phyloP scores from a whole-genome alignment of 352 stramenopile species.

The Phytophthora sansomeana region DNA sequence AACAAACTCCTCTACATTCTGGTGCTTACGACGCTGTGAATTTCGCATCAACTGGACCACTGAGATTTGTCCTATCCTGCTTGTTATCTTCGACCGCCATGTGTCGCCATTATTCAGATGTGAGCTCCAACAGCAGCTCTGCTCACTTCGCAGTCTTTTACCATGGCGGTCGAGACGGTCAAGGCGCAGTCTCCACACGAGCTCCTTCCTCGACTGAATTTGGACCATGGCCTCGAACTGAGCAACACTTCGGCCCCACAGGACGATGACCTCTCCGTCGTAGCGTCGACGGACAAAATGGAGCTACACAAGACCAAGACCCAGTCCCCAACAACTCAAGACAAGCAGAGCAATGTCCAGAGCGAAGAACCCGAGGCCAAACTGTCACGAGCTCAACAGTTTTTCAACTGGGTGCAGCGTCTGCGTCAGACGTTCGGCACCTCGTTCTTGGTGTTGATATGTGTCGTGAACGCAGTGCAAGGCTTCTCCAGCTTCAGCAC shows the following conservation, averaged over 20 bases:
- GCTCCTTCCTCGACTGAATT: slow-evolving; percentile 30
- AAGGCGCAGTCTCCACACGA: slow-evolving; percentile 17
- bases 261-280: not conserved
- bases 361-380: slow-evolving; percentile 9
- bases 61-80: slow-evolving; percentile 27
- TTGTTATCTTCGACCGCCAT: slow-evolving; percentile 32
- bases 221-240: slow-evolving; percentile 22
- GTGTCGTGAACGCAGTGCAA: slow-evolving; percentile 94
- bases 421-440: slow-evolving; percentile 75
- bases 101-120: slow-evolving; percentile 5
- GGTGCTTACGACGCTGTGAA: too few relatives aligned
- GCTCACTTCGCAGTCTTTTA: slow-evolving; percentile 12
- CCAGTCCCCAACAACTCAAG: slow-evolving; percentile 5
- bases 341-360: not conserved
- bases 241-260: not conserved
- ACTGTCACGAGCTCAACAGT: slow-evolving; percentile 44
- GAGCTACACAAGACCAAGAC: slow-evolving; percentile 13
- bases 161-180: slow-evolving; percentile 21
- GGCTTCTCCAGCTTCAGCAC: slow-evolving; percentile 93
- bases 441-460: slow-evolving; percentile 72
- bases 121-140: slow-evolving; percentile 4
- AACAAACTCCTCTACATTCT: too few relatives aligned
- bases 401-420: slow-evolving; percentile 57
- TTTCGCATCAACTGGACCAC: not conserved
- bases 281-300: slow-evolving; percentile 7